Evolutionary conservation across 2,329 filamentous ascomycete species (phyloP).

Genomic region (Cladophialophora psammophila): DNA sequence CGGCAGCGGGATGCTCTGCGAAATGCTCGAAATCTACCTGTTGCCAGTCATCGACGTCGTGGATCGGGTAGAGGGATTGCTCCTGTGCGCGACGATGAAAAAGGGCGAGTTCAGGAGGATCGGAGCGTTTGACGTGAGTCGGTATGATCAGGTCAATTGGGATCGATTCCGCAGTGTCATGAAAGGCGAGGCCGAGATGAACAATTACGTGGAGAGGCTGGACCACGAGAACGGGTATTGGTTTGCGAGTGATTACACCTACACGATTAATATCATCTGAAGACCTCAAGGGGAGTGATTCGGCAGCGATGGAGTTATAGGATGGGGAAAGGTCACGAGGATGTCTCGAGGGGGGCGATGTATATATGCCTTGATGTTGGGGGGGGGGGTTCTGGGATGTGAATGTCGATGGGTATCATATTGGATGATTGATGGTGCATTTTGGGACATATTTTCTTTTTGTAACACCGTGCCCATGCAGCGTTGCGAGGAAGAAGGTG

Average conservation of each 20-base stretch:
- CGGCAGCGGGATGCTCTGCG: constrained; percentile 33
- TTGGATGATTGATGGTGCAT: neutral
- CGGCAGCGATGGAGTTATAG: neutral
- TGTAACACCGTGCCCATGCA: neutral
- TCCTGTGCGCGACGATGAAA: constrained; percentile 41
- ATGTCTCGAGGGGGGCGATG: constrained; percentile 1
- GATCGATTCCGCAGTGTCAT: constrained; percentile 40
- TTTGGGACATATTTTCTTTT: neutral
- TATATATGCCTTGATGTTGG: constrained; percentile 1
- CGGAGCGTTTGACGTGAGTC: constrained; percentile 37
- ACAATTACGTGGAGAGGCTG: constrained; percentile 39
- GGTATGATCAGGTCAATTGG: constrained; percentile 39
- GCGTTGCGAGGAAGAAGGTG: neutral
- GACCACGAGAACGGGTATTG: constrained; percentile 41
- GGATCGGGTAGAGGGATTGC: constrained; percentile 39
- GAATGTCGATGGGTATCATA: neutral
- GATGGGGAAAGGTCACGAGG: neutral
- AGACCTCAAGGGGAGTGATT: neutral
- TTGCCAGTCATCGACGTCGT: constrained; percentile 40
- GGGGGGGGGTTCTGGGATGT: neutral
- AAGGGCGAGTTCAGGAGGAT: constrained; percentile 40
- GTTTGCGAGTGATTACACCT: constrained; percentile 42
- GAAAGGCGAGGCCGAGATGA: constrained; percentile 40
- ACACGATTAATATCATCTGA: constrained; percentile 41
- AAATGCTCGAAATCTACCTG: constrained; percentile 40